phyloP scores from a whole-genome alignment of 2,329 filamentous ascomycete species.

The Fusarium duplospermum region DNA sequence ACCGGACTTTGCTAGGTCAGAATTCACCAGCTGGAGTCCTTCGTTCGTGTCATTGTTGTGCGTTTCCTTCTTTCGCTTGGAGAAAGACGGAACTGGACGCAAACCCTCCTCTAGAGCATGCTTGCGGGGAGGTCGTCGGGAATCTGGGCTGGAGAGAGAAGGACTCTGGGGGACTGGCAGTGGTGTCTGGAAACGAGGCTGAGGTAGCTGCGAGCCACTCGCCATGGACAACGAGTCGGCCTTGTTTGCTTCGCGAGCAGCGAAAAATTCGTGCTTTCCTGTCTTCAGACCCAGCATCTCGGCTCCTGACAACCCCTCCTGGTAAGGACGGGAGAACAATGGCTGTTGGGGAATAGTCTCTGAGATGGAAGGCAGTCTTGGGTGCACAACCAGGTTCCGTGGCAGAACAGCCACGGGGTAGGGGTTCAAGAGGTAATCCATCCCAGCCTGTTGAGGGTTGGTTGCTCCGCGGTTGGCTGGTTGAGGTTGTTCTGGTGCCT shows the following conservation, averaged over 20 bases:
- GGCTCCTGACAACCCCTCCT: constrained; percentile 22
- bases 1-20: constrained; percentile 45
- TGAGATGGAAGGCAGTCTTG: constrained; percentile 35
- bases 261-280: constrained; percentile 55
- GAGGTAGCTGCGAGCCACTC: background rate
- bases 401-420: constrained; percentile 18
- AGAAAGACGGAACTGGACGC: background rate
- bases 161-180: background rate
- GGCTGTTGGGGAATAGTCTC: constrained; percentile 18
- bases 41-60: background rate
- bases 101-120: background rate
- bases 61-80: background rate
- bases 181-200: background rate
- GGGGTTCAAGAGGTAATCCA: constrained; percentile 1
- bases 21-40: constrained; percentile 3
- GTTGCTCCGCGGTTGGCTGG: background rate
- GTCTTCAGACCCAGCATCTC: constrained; percentile 50
- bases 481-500: background rate
- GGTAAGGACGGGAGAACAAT: background rate
- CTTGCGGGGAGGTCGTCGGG: background rate
- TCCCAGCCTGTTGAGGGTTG: background rate
- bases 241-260: constrained; percentile 54
- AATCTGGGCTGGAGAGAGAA: background rate
- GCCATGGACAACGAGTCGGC: constrained; percentile 10
- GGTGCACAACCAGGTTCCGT: background rate